Conservation (phyloP, 1,284 basidiomycete species). For the Agroathelia rolfsii region DNA sequence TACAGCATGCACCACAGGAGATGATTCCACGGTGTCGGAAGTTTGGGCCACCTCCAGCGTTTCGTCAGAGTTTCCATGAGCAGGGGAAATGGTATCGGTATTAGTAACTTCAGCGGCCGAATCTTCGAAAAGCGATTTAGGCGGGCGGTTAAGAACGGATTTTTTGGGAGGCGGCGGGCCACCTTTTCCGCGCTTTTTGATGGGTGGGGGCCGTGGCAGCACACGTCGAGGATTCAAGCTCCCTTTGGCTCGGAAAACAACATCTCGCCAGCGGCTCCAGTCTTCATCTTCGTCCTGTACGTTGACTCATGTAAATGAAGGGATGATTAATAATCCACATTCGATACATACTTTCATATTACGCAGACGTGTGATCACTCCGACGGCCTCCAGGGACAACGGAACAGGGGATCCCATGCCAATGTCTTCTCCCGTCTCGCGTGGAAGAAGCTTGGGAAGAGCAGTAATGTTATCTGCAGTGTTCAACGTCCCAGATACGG, state of each 20-base stretch:
- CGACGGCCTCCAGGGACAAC: constrained; percentile 77
- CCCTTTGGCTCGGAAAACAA: constrained; percentile 68
- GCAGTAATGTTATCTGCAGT: no score
- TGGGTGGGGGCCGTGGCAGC: constrained; percentile 43
- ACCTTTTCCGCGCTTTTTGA: constrained; percentile 44
- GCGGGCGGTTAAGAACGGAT: no score
- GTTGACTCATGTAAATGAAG: constrained; percentile 7
- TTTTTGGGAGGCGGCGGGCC: no score
- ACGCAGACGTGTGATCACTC: constrained; percentile 74
- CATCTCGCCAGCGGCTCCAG: constrained; percentile 84
- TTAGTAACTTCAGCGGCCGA: constrained; percentile 15
- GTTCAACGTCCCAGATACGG: no score
- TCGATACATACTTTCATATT: constrained; percentile 62
- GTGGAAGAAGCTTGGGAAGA: constrained; percentile 54
- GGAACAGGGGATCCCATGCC: constrained; percentile 85
- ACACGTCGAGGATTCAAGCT: constrained; percentile 40
- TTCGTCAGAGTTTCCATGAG: no score
- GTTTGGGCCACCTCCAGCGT: no score
- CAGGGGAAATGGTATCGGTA: no score
- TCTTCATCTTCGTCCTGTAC: constrained; percentile 81
- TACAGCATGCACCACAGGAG: no score
- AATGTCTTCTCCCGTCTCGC: constrained; percentile 79
- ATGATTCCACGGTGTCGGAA: no score
- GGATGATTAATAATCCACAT: constrained; percentile 6
- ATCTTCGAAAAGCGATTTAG: constrained; percentile 24